Evolutionary conservation across 257 asterid species (phyloP).

Genomic region (Linderniella brevidens): DNA sequence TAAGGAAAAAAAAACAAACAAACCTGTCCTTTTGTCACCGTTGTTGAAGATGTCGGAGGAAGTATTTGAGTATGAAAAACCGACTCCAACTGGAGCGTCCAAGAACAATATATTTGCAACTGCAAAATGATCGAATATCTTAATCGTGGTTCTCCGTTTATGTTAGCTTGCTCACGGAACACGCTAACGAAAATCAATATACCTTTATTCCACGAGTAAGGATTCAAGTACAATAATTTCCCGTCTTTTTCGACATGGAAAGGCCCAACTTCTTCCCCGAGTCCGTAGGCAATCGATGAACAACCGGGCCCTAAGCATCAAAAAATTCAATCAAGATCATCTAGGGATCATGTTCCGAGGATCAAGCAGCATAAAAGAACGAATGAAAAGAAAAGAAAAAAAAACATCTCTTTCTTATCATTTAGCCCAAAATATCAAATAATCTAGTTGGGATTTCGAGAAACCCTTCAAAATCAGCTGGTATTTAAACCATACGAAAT

Average conservation of each 20-base stretch:
- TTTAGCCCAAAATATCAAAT: too few relatives aligned
- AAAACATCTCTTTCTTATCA: too few relatives aligned
- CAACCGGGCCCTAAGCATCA: conserved; percentile 99
- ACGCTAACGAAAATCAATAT: too few relatives aligned
- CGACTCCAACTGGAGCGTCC: conserved; percentile 97
- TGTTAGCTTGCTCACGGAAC: conserved; percentile 4
- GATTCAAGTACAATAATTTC: conserved; percentile 63
- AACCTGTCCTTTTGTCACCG: conserved; percentile 88
- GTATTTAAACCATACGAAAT: too few relatives aligned
- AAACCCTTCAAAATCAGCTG: too few relatives aligned
- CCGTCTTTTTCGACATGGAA: conserved; percentile 92
- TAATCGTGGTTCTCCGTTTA: conserved; percentile 5
- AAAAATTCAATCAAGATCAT: too few relatives aligned
- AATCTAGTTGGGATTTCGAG: too few relatives aligned
- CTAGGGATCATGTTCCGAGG: too few relatives aligned
- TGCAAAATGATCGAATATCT: conserved; percentile 26
- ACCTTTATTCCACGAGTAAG: conserved; percentile 93
- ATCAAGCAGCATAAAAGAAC: too few relatives aligned
- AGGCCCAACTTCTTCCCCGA: conserved; percentile 93
- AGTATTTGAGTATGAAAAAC: conserved; percentile 81
- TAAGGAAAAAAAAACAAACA: conserved; percentile 1
- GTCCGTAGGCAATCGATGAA: conserved; percentile 82
- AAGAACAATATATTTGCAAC: conserved; percentile 76
- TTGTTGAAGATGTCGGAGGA: conserved; percentile 55
- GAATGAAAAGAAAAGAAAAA: too few relatives aligned